These are phyloP conservation scores for Plectosphaerella plurivora DNA, from an alignment of 2,329 filamentous ascomycete genomes.

Conservation along the genomic window DNA sequence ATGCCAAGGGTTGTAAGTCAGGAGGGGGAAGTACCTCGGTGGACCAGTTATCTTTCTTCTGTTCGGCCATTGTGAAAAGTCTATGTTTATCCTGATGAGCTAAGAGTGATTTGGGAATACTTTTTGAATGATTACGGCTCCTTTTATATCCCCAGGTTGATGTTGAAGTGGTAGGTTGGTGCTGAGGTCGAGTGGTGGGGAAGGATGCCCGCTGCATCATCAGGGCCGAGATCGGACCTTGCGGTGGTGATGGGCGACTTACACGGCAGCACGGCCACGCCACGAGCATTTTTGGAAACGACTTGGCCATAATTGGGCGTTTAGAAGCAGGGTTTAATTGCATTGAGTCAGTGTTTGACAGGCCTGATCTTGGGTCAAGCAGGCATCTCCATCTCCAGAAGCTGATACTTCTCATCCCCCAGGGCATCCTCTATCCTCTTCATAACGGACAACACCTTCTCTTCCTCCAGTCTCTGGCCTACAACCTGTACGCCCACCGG, in stretches of 20 bases:
- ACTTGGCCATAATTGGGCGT: too few species aligned
- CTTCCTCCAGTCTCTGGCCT: conserved; percentile 74
- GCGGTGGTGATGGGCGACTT: background rate
- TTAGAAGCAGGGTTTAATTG: too few species aligned
- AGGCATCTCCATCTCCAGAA: conserved; percentile 33
- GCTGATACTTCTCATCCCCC: conserved; percentile 48
- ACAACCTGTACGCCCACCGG: conserved; percentile 85
- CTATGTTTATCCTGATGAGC: background rate
- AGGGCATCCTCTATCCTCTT: conserved; percentile 71
- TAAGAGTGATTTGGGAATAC: background rate
- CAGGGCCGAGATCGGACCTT: conserved; percentile 13
- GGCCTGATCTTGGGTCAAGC: too few species aligned
- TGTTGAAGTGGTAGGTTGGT: too few species aligned
- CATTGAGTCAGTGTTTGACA: too few species aligned
- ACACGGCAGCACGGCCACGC: background rate
- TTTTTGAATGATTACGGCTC: too few species aligned
- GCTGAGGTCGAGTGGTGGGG: too few species aligned
- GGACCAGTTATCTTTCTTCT: conserved; percentile 32
- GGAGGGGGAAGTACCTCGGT: conserved; percentile 24
- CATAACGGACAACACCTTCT: conserved; percentile 83
- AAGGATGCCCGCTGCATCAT: too few species aligned
- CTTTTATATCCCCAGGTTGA: too few species aligned
- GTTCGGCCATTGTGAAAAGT: conserved; percentile 13
- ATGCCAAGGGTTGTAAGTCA: conserved; percentile 12
- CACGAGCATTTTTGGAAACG: too few species aligned